Base-by-base conservation (phyloP, 257 asterid species). In the Salvia miltiorrhiza region DNA sequence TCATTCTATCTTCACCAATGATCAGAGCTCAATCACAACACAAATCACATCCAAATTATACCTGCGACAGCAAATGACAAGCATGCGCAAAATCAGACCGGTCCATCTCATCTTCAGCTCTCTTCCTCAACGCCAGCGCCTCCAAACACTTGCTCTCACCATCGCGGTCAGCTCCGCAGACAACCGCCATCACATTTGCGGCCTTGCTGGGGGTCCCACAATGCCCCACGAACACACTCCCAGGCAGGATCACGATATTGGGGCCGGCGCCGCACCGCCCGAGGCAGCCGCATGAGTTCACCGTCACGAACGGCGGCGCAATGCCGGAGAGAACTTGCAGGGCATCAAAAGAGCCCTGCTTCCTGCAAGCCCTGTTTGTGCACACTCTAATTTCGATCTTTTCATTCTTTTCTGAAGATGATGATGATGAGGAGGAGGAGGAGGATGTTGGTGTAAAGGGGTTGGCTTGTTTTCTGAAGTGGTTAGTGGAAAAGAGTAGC, bases 181-280 rank as follows among this genome's bases (percentile, higher is more conserved):
- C 68, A 30, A 69, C 50, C 49, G 84, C 57, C 98, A 93, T 90
- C 65, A 61, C 72, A 45, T 79, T 70, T 37, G 88, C 90, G 0
- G 95, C 95, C 74, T 84, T 84, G 53, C 66, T 75, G 24, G 98
- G 79, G 47, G 97, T 87, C 73, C 90, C 94, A 61, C 95, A 87
- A 64, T 93, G 97, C 69, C 80, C 77, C 9, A 90, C 80, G 45
- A 83, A 76, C 16, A 79, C 81, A 41, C 71, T 82, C 63, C 74
- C 85, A 16, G 95, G 98, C 79, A 93, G 73, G 70, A 84, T 81
- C 47, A 85, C 92, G 60, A 84, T 74, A 66, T 87, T 90, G 4
- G 98, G 98, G 5, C 96, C 97, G 14, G 94, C 64, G 33, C 96
- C 97, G 55, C 98, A 93, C 44, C 71, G 81, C 19, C 96, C 95